Evolutionary conservation across 331 rosid genomes (phyloP).

Genomic region (Arachis monticola): DNA sequence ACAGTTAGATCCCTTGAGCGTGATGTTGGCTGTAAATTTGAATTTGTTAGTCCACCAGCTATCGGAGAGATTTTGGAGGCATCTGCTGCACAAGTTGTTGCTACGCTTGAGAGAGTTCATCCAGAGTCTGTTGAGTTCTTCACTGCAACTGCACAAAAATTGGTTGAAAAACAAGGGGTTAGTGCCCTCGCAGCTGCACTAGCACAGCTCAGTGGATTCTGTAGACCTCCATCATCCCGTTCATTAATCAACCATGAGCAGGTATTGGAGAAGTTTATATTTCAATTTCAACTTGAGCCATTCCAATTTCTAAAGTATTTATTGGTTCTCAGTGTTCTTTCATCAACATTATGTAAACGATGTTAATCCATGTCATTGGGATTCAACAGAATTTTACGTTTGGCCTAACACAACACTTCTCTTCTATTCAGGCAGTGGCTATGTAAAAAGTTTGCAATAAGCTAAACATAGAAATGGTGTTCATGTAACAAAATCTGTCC

Average conservation of each 20-base stretch:
- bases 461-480: neutral
- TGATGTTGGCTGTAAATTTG: constrained; percentile 82
- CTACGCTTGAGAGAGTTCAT: constrained; percentile 73
- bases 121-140: constrained; percentile 70
- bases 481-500: constrained; percentile 1
- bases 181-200: constrained; percentile 83
- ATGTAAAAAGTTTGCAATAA: too few species aligned
- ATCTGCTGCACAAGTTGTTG: constrained; percentile 85
- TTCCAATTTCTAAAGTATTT: neutral
- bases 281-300: constrained; percentile 15
- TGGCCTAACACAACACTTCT: too few species aligned
- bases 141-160: constrained; percentile 69
- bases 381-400: too few species aligned
- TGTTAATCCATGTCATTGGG: neutral
- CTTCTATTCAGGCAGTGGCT: too few species aligned
- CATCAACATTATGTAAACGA: neutral
- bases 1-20: constrained; percentile 83
- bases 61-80: constrained; percentile 71
- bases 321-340: neutral
- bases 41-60: constrained; percentile 76
- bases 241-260: constrained; percentile 77
- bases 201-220: constrained; percentile 83
- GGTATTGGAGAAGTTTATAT: constrained; percentile 45
- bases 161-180: constrained; percentile 69
- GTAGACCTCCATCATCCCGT: constrained; percentile 76